Percentiles rank a stretch among this genome's conserved stretches.
Conservation (phyloP, 2,329 filamentous ascomycete species). For the Ascochyta fabae region DNA sequence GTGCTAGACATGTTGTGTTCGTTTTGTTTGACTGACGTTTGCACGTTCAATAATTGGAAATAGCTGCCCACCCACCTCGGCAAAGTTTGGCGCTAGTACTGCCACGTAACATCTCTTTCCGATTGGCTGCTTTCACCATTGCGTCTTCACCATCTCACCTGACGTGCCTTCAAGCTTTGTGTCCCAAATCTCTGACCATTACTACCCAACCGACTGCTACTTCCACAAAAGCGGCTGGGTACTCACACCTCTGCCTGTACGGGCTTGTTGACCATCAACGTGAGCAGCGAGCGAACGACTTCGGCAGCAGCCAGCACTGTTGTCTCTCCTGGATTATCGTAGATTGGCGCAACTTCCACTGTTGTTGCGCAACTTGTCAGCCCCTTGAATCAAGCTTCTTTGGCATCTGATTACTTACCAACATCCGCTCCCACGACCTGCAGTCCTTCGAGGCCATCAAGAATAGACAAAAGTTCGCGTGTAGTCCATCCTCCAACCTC, state of each 20-base stretch:
- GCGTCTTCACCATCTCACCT: not conserved
- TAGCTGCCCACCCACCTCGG: slow-evolving; percentile 1
- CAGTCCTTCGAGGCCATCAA: slow-evolving; percentile 64
- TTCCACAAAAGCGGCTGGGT: not conserved
- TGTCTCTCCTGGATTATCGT: slow-evolving; percentile 66
- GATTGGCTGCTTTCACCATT: slow-evolving; percentile 3
- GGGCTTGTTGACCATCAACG: slow-evolving; percentile 55
- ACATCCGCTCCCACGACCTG: slow-evolving; percentile 67
- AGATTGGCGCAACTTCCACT: slow-evolving; percentile 68
- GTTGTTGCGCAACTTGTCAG: slow-evolving; percentile 7
- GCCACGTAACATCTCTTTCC: not conserved
- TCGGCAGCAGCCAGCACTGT: slow-evolving; percentile 64
- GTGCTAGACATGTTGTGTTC: slow-evolving; percentile 37
- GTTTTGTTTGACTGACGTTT: slow-evolving; percentile 12
- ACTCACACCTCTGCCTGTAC: slow-evolving; percentile 26
- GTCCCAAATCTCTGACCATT: not conserved
- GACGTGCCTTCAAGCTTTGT: not conserved
- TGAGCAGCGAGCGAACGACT: slow-evolving; percentile 58
- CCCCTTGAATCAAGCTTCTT: not conserved
- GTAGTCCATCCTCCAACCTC: slow-evolving; percentile 69
- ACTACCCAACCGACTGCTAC: not conserved
- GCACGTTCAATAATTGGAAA: not conserved
- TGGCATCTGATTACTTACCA: slow-evolving; percentile 39
- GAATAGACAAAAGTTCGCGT: slow-evolving; percentile 63
- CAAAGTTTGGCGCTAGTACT: slow-evolving; percentile 3